phyloP scores from a whole-genome alignment of 2,329 filamentous ascomycete genomes.

The Verticillium albo-atrum region DNA sequence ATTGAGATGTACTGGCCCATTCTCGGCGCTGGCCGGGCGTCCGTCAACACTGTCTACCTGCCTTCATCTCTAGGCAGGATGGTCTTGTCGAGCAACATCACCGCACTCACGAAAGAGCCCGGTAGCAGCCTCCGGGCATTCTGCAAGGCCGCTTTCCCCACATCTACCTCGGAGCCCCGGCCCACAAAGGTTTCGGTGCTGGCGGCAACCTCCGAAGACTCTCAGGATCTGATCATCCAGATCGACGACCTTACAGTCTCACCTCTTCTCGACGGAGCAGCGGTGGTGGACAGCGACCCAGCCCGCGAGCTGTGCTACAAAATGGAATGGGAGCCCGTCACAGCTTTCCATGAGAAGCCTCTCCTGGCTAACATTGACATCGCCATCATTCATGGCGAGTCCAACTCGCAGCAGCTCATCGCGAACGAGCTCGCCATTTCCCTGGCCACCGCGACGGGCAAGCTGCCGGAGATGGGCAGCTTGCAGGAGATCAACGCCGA shows the following conservation, averaged over 20 bases:
- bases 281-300: slow-evolving; percentile 8
- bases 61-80: slow-evolving; percentile 24
- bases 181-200: slow-evolving; percentile 14
- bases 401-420: slow-evolving; percentile 9
- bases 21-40: slow-evolving; percentile 21
- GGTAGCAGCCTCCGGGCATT: slow-evolving; percentile 22
- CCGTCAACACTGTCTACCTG: slow-evolving; percentile 26
- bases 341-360: slow-evolving; percentile 5
- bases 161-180: slow-evolving; percentile 3
- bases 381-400: slow-evolving; percentile 13
- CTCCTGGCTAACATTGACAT: slow-evolving; percentile 10
- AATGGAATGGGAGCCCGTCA: slow-evolving; percentile 15
- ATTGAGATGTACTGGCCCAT: slow-evolving; percentile 25
- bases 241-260: slow-evolving; percentile 17
- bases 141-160: slow-evolving; percentile 11
- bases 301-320: slow-evolving; percentile 17
- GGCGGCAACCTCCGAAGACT: slow-evolving; percentile 7
- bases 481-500: slow-evolving; percentile 18
- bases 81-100: slow-evolving; percentile 20
- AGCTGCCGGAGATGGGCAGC: slow-evolving; percentile 11
- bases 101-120: slow-evolving; percentile 23
- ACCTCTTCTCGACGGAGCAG: slow-evolving; percentile 14
- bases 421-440: slow-evolving; percentile 9
- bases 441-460: slow-evolving; percentile 11
- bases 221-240: slow-evolving; percentile 15